Evolutionary conservation across 225 moss, liverwort and hornwort genomes (phyloP).

Genomic region (Thuidium tamariscinum): DNA sequence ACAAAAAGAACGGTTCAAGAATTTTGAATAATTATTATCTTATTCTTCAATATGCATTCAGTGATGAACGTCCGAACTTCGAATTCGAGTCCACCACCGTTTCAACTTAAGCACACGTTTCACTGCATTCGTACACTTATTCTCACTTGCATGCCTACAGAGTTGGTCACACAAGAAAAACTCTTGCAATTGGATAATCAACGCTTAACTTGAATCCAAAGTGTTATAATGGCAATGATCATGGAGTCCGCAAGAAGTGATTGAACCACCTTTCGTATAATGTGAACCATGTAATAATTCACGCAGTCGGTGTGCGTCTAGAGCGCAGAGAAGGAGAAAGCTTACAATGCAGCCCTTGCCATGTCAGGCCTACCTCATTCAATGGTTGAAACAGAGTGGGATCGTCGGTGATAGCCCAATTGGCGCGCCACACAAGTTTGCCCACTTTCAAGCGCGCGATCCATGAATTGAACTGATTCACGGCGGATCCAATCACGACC

Average conservation of each 20-base stretch:
- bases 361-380: slow-evolving; percentile 24
- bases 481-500: slow-evolving; percentile 30
- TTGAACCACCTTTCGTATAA: neutral
- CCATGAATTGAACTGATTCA: slow-evolving; percentile 34
- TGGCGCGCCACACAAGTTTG: slow-evolving; percentile 56
- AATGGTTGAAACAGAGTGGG: slow-evolving; percentile 60
- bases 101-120: neutral
- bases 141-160: neutral
- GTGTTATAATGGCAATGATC: neutral
- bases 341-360: neutral
- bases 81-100: neutral
- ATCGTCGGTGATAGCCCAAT: slow-evolving; percentile 51
- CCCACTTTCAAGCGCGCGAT: slow-evolving; percentile 40
- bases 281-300: neutral
- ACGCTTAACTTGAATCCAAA: neutral
- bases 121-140: neutral
- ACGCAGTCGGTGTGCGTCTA: neutral
- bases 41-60: neutral
- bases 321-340: neutral
- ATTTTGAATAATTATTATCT: neutral
- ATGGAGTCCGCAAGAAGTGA: neutral
- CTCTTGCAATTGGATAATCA: neutral
- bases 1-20: neutral
- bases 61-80: neutral
- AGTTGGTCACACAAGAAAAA: neutral